phyloP scores from a whole-genome alignment of 306 rosid species.

The Dalbergia oliveri region DNA sequence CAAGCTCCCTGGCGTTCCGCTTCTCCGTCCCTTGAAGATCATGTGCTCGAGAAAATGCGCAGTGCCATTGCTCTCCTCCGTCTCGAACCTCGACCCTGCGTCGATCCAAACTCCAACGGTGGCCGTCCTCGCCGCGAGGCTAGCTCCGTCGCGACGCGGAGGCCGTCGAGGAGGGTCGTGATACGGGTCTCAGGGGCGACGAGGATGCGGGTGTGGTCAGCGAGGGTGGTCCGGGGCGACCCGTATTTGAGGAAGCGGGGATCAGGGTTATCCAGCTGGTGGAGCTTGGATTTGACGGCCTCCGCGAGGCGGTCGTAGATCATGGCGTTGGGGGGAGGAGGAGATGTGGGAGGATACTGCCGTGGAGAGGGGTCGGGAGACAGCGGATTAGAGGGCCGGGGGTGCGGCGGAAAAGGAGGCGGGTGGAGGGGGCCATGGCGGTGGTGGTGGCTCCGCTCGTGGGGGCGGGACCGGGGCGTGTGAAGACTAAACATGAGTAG shows the following conservation, averaged over 20 bases:
- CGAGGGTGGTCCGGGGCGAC: conserved; percentile 70
- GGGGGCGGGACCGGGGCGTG: conserved; percentile 14
- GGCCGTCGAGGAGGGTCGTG: conserved; percentile 84
- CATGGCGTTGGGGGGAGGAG: conserved; percentile 79
- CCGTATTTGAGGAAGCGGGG: conserved; percentile 91
- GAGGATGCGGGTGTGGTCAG: conserved; percentile 80
- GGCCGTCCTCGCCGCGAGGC: conserved; percentile 69
- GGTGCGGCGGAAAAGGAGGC: conserved; percentile 57
- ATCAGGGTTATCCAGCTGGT: conserved; percentile 80
- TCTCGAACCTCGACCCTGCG: conserved; percentile 92
- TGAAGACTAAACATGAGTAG: too few relatives aligned
- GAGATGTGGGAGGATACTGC: conserved; percentile 49
- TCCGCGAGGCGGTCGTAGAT: conserved; percentile 92
- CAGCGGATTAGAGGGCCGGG: conserved; percentile 36
- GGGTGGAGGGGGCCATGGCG: conserved; percentile 71
- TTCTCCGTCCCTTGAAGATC: conserved; percentile 93
- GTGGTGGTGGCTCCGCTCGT: conserved; percentile 48
- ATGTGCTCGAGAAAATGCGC: conserved; percentile 95
- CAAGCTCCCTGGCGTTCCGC: conserved; percentile 71
- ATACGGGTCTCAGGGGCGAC: conserved; percentile 89
- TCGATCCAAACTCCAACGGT: conserved; percentile 98
- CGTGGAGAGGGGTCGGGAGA: conserved; percentile 45
- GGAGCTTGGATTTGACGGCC: conserved; percentile 74
- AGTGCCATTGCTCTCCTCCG: conserved; percentile 89
- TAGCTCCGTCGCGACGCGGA: conserved; percentile 89